Evolutionary conservation across 495 filamentous ascomycete genomes (phyloP), one percentile per base, ranked within the genome.

Genomic region (Xylaria sp.): DNA sequence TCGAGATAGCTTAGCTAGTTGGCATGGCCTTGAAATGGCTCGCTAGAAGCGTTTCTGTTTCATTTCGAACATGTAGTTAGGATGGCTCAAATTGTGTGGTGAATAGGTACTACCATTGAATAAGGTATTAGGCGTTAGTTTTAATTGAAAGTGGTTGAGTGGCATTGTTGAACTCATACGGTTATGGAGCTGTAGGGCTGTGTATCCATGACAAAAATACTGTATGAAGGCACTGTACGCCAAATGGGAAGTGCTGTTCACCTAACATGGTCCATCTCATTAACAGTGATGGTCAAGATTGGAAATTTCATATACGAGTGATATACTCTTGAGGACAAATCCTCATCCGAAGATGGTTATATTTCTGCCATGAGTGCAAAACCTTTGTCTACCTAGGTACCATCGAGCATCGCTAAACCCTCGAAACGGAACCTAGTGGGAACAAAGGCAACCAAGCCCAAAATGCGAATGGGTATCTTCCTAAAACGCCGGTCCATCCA

Each of bases 391-490:
- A 11, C 29, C 33, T 21, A 1, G 12, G 41, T 37, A 40, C 7
- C 6, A 14, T n/a, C 33, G 21, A 67, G 50, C n/a, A n/a, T 21
- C 29, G 31, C 24, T 19, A 44, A n/a, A 44, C 44, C 46, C n/a
- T 33, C 14, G 24, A 31, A 29, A 52, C 26, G 8, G 19, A 15
- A 52, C 26, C 14, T 24, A 37, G 9, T 12, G 19, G 37, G 11
- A 65, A 50, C 24, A 43, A 66, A 58, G 52, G 31, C 52, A 41
- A 66, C 61, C n/a, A 2, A 21, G 37, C 26, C 61, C 21, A 15
- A 58, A 69, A 64, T 65, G 46, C 58, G 61, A 71, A 71, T 46
- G 69, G 69, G 69, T 71, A 71, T 71, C 61, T 71, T 50, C 61
- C 61, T 65, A 71, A 31, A 70, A 71, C 61, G 61, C 61, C 69